Evolutionary conservation across 164 flowering plant genomes (phyloP), one percentile per base, ranked within the genome.

Genomic region (Annona cherimola): DNA sequence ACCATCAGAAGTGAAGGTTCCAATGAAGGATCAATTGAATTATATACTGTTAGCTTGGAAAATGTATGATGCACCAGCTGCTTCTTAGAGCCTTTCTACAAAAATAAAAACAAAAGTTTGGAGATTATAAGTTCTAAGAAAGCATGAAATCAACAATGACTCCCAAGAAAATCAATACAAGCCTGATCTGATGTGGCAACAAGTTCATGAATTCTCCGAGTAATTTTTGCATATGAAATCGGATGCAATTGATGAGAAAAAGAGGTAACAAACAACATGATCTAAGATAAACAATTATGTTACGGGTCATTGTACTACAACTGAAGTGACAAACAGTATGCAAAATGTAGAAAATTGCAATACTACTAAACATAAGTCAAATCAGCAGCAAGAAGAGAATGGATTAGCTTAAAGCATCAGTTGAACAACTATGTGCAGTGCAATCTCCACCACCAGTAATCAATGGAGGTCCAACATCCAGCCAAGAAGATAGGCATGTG

Each of bases 1-100:
- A 92, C 99, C 99, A 95, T 95, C 67, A 95, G 90, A 79, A 95
- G 97, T 63, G 99, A 95, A 42, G 99, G 99, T 0, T 98, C 99
- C 81, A 95, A 72, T 1, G 99, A 95, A 73, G 99, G 99, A 69
- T 95, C 99, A 46, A 95, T 98, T 20, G 99, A 95, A 75, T 95
- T 95, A 84, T 95, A 95, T 2, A 95, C 99, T 5, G 99, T 98
- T 69, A 95, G 97, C 74, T 95, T 95, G 42, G 99, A 98, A 72
- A 95, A 95, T 20, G 93, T 98, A 75, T 95, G 93, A 77, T 88
- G 86, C 75, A 91, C 88, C 72, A 95, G 80, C 79, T 93, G 98
- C 85, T 82, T 90, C 81, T 88, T 94, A 70, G 99, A 91, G 75
- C 84, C 91, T 90, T 93, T 95, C 99, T 94, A 67, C 73, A 81